Evolutionary conservation across 2,329 filamentous ascomycete genomes (phyloP), one percentile per base, ranked within the genome.

Genomic region (Penicillium palitans): DNA sequence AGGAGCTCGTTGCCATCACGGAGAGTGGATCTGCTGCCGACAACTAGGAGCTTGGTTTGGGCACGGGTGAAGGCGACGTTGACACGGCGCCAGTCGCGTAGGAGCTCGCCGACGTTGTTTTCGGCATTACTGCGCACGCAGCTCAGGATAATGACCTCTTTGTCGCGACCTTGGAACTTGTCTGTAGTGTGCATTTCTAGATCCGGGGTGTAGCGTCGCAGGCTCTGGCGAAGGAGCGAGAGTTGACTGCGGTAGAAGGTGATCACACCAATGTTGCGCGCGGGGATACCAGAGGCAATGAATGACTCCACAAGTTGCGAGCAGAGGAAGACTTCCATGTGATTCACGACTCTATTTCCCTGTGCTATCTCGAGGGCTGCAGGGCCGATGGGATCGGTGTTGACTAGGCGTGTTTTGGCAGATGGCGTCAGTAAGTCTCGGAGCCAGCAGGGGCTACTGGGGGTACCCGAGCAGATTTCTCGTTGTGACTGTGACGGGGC

Each of bases 161-260:
- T 99, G 76, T 99, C 95, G 10, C 95, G 86, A 7, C 95, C 95
- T 73, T 99, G 95, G 75, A 96, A 99, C 45, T 93, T 91, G 76
- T 99, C 95, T 3, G 95, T 93, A 0, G 95, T 98, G 75, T 99
- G 92, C 83, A 98, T 92, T 76, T 99, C 95, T 1, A 99, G 87
- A 2, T 84, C 84, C 0, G 80, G 77, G 0, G 81, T 77, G 66
- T 81, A 76, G 42, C 78, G 79, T 33, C 85, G 84, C 35, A 96
- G 84, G 12, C 82, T 82, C 60, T 93, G 86, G 63, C 90, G 90
- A 1, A 99, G 82, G 2, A 96, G 80, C 0, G 91, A 87, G 1
- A 99, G 85, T 74, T 99, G 95, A 6, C 90, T 93, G 58, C 95
- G 90, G 76, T 99, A 99, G 75, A 97, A 92, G 17, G 95, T 97